These are phyloP conservation scores for Diaporthe citriasiana DNA, from an alignment of 2,329 filamentous ascomycete species.

Conservation along the genomic window DNA sequence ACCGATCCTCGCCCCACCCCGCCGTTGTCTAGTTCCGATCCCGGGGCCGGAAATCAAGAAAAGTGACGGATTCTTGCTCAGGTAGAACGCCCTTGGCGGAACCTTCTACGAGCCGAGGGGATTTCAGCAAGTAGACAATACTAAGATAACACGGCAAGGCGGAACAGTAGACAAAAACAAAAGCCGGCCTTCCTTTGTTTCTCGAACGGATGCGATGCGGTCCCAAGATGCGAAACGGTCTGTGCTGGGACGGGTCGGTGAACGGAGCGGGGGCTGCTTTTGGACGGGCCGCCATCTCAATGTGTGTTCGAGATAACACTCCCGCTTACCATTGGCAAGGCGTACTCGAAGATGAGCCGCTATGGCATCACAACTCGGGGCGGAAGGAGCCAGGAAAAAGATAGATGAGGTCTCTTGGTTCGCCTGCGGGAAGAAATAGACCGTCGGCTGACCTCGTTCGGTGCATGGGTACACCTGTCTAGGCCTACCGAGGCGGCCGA, in stretches of 20 bases:
- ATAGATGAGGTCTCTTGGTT: slow-evolving; percentile 12
- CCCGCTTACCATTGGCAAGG: slow-evolving; percentile 21
- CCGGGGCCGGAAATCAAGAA: slow-evolving; percentile 10
- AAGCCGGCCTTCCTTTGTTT: slow-evolving; percentile 22
- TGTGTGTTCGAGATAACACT: slow-evolving; percentile 27
- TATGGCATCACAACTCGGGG: background rate
- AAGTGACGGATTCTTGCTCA: background rate
- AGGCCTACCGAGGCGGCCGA: slow-evolving; percentile 21
- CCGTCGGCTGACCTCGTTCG: slow-evolving; percentile 32
- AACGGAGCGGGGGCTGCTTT: background rate
- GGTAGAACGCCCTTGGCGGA: background rate
- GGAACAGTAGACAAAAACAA: background rate
- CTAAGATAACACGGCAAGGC: background rate
- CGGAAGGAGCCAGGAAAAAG: background rate
- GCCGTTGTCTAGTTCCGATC: slow-evolving; percentile 18
- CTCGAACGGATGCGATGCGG: slow-evolving; percentile 17
- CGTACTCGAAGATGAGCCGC: background rate
- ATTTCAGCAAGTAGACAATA: slow-evolving; percentile 46
- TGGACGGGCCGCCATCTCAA: background rate
- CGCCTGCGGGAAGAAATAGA: background rate
- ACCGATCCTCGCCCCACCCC: background rate
- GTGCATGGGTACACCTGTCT: slow-evolving; percentile 26
- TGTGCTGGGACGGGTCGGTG: slow-evolving; percentile 2
- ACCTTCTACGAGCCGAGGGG: slow-evolving; percentile 44
- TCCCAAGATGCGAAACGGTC: slow-evolving; percentile 11